These are phyloP conservation scores for Saccharomycopsis fibuligera DNA, from an alignment of 805 yeast genomes.

Conservation along the genomic window DNA sequence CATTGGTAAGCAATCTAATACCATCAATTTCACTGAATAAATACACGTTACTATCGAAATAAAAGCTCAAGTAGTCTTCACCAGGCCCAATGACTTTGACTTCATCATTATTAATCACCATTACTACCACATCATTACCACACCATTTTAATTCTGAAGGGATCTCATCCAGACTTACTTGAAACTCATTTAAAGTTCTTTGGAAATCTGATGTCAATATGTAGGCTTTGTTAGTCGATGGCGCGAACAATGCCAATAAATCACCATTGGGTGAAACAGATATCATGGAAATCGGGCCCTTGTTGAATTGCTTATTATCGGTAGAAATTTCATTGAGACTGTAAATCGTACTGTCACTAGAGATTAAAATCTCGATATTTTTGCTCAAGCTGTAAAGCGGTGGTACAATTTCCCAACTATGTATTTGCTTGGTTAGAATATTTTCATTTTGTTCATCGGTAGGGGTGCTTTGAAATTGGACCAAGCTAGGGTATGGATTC, in stretches of 20 bases:
- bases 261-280: constrained; percentile 48
- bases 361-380: constrained; percentile 27
- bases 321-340: neutral
- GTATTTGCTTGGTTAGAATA: neutral
- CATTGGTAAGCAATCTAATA: constrained; percentile 52
- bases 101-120: constrained; percentile 54
- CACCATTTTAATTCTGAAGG: constrained; percentile 58
- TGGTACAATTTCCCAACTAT: constrained; percentile 28
- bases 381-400: constrained; percentile 24
- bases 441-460: neutral
- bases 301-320: constrained; percentile 21
- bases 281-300: constrained; percentile 42
- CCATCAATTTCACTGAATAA: constrained; percentile 63
- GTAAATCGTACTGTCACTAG: constrained; percentile 6
- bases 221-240: constrained; percentile 35
- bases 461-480: neutral
- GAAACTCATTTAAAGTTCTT: constrained; percentile 37
- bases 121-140: constrained; percentile 72
- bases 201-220: constrained; percentile 45
- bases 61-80: constrained; percentile 44
- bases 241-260: constrained; percentile 46
- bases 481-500: constrained; percentile 28
- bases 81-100: constrained; percentile 68
- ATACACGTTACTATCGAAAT: constrained; percentile 35
- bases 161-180: constrained; percentile 35